Base-by-base conservation (phyloP, 768 basidiomycete species). In the Boletus bicolor region DNA sequence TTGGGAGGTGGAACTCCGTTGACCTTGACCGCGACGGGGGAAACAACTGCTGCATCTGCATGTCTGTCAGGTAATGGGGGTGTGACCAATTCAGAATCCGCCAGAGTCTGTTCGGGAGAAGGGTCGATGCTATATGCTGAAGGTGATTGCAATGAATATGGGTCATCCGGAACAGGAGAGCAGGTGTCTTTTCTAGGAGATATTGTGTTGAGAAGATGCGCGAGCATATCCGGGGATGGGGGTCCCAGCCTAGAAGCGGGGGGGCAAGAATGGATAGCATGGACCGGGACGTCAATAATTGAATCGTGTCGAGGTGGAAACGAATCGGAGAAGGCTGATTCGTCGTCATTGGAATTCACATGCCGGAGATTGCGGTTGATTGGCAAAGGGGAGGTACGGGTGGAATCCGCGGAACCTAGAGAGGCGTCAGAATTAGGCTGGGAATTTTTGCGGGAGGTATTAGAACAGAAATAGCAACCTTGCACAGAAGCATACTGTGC, bases 361-460 rank as follows among this genome's bases (percentile, higher is more conserved):
- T 61, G 56, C 36, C 58, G 67, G 14, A 69, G 62, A 47, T 64
- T 72, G 51, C 69, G 71, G 46, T 60, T 63, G 24, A 54, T 59
- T 43, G 72, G 72, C 32, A 72, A 54, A n/a, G 81, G 64, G 62
- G 87, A 71, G 2, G 87, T 86, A 15, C 83, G 64, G 19, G 85
- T 87, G 15, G 88, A 89, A 66, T 89, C 87, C 15, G 81, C 86
- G 30, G 87, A 82, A 51, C 88, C 87, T 89, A 62, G 35, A 63
- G 37, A 14, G 45, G 21, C 10, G 10, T 19, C 56, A 3, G 41
- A 7, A 19, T 61, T 21, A 60, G 54, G 48, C 28, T 52, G 42
- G 30, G 49, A 57, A 28, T 26, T 53, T 39, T 45, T 39, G 48
- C 19, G 43, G 28, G 42, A 44, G 50, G 51, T n/a, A 19, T 24